A percentile compares a stretch with the other conserved stretches of the same genome.
Conservation (phyloP, 768 basidiomycete species). For the Phylloporus rhodoxanthus region DNA sequence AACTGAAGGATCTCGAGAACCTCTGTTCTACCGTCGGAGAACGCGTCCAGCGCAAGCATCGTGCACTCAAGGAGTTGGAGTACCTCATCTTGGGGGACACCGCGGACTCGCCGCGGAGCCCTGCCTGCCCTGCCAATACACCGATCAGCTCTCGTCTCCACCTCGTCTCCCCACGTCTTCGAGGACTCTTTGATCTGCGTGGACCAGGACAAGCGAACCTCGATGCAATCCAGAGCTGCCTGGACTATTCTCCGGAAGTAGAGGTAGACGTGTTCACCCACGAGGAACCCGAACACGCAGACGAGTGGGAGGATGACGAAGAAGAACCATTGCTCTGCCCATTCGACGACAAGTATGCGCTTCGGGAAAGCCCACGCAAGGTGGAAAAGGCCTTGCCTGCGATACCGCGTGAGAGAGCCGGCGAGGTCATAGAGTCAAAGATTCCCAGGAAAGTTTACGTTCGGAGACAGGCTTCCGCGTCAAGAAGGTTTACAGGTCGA, state of each 20-base stretch:
- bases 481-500: constrained; percentile 7
- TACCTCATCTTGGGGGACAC: constrained; percentile 13
- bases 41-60: constrained; percentile 21
- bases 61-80: constrained; percentile 20
- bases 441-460: constrained; percentile 19
- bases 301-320: constrained; percentile 26
- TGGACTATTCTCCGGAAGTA: constrained; percentile 21
- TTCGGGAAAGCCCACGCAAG: constrained; percentile 2
- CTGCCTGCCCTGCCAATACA: constrained; percentile 20
- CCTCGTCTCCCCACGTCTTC: constrained; percentile 24
- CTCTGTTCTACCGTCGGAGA: constrained; percentile 19
- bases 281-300: constrained; percentile 8
- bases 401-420: constrained; percentile 2
- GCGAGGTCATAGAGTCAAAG: constrained; percentile 10
- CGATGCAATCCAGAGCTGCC: constrained; percentile 19
- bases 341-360: constrained; percentile 22
- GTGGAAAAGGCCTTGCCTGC: constrained; percentile 14
- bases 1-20: constrained; percentile 22
- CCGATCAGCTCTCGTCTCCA: constrained; percentile 14
- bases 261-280: constrained; percentile 2
- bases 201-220: constrained; percentile 23
- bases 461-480: constrained; percentile 12
- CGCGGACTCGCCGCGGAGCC: constrained; percentile 13
- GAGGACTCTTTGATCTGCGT: constrained; percentile 27
- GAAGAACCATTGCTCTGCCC: constrained; percentile 20